Evolutionary conservation across 331 rosid genomes (phyloP).

Genomic region (Acacia concinna): DNA sequence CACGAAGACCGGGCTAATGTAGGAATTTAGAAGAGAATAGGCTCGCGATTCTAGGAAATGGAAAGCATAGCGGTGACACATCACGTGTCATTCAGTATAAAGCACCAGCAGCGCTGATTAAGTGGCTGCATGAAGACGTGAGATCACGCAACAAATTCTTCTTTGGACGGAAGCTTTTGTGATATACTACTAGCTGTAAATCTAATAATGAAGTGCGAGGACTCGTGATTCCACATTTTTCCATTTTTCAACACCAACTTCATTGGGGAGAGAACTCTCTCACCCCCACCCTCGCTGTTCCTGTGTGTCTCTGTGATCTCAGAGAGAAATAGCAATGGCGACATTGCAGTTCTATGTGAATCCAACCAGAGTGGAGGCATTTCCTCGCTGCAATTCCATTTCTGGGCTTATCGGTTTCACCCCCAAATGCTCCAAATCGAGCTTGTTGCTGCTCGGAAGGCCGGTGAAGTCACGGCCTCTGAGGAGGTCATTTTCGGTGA

Average conservation of each 20-base stretch:
- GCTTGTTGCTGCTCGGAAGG: slow-evolving; percentile 43
- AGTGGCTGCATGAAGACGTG: not conserved
- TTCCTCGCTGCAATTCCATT: slow-evolving; percentile 42
- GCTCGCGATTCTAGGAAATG: not conserved
- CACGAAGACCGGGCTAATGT: not conserved
- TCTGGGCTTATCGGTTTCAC: slow-evolving; percentile 42
- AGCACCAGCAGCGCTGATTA: slow-evolving; percentile 1
- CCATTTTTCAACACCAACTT: not conserved
- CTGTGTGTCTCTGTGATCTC: slow-evolving; percentile 14
- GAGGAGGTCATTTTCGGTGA: slow-evolving; percentile 43
- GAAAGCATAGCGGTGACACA: not conserved
- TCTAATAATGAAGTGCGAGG: not conserved
- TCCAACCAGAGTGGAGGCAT: slow-evolving; percentile 32
- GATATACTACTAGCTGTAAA: not conserved
- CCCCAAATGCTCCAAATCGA: slow-evolving; percentile 42
- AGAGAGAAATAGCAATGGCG: slow-evolving; percentile 48
- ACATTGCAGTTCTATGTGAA: slow-evolving; percentile 57
- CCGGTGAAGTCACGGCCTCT: slow-evolving; percentile 35
- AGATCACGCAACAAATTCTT: not conserved
- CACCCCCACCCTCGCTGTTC: not conserved
- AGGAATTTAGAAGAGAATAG: not conserved
- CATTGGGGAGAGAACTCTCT: not conserved
- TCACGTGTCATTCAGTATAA: not conserved
- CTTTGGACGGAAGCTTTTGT: not conserved
- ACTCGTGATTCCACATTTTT: slow-evolving; percentile 39